Evolutionary conservation across 2,329 filamentous ascomycete genomes (phyloP), one percentile per base, ranked within the genome.

Genomic region (Coccinonectria pachysandricola): DNA sequence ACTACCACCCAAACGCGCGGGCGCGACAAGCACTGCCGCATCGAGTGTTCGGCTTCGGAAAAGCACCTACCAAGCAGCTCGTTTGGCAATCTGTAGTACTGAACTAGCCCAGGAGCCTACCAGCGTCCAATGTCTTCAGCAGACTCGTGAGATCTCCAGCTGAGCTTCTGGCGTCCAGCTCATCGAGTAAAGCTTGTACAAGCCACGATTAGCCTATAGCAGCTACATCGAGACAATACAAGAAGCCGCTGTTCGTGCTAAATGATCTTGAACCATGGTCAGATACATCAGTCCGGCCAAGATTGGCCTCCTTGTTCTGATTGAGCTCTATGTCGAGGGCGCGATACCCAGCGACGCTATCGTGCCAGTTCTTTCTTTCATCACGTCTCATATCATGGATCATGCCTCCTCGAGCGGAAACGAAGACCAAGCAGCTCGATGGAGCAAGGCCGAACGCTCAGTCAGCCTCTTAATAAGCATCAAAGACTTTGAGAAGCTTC

Each of bases 271-370:
- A 24, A 35, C 9, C 27, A 92, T 88, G 79, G 71, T 79, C 44
- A 79, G 81, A 31, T 93, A 80, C 53, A 68, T 96, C 23, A 93
- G 83, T n/a, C 83, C 88, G 8, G 78, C 84, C 41, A 93, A 91
- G 51, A 71, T 96, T 40, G 79, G 80, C 46, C 67, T 95, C 13
- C 68, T 96, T 29, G 73, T 75, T 28, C 70, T 98, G 27, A 70
- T 91, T 27, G 74, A 85, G 43, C 66, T 95, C 28, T 96, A 98
- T 55, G 73, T 74, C 19, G 75, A 81, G 38, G 75, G 75, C 12
- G 62, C 67, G 3, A 68, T 87, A 10, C 78, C 80, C 3, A 75
- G 70, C 34, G 65, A 71, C 25, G 75, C 79, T n/a, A 75, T 78
- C 13, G 69, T 88, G 21, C 69, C 80, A 9, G 65, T 93, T 16